phyloP scores from a whole-genome alignment of 768 basidiomycete species.

The Amanita exitialis region DNA sequence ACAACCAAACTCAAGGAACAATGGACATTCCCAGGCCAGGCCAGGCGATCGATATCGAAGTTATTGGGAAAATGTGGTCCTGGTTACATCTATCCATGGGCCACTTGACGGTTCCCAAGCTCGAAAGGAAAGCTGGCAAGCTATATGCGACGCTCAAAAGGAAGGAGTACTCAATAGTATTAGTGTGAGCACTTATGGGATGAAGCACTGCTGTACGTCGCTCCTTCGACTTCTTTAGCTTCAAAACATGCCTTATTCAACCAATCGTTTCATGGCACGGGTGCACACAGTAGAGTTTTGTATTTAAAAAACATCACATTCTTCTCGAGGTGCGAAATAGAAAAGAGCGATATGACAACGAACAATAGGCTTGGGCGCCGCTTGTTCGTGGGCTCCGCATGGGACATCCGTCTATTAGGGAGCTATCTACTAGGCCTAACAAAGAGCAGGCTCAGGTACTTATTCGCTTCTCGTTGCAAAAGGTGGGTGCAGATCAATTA shows the following conservation, averaged over 20 bases:
- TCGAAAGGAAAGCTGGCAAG: conserved; percentile 55
- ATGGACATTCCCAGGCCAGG: conserved; percentile 37
- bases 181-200: conserved; percentile 56
- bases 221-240: neutral
- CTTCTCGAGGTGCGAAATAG: conserved; percentile 42
- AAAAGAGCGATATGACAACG: neutral
- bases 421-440: conserved; percentile 40
- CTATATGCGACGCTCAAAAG: conserved; percentile 53
- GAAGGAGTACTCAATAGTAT: conserved; percentile 49
- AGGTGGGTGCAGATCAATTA: conserved; percentile 27
- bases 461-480: conserved; percentile 71
- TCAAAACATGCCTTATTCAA: conserved; percentile 3
- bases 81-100: conserved; percentile 56
- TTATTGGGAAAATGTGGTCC: conserved; percentile 45
- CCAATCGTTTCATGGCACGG: conserved; percentile 57
- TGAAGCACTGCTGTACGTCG: conserved; percentile 41
- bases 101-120: conserved; percentile 51
- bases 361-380: conserved; percentile 58
- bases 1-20: conserved; percentile 64
- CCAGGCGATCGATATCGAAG: conserved; percentile 36
- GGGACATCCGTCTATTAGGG: conserved; percentile 44
- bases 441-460: conserved; percentile 52
- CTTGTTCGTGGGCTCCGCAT: conserved; percentile 61
- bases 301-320: conserved; percentile 36
- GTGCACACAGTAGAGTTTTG: conserved; percentile 52